phyloP scores from a whole-genome alignment of 2,329 filamentous ascomycete genomes.

The Diaporthe sp. region DNA sequence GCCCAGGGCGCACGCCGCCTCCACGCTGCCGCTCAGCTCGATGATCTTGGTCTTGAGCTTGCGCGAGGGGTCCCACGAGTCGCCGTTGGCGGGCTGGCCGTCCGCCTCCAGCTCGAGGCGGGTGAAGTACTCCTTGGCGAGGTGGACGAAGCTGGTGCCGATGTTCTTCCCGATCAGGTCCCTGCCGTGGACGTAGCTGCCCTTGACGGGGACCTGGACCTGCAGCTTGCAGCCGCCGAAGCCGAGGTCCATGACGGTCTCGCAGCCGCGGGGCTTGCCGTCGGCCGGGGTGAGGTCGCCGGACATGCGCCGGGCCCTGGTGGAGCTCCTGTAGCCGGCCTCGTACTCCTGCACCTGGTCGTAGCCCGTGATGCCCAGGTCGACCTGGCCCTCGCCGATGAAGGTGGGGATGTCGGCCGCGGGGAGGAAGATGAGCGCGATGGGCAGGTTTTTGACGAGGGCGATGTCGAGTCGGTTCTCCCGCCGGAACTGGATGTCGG shows the following conservation, averaged over 20 bases:
- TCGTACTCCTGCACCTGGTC: slow-evolving; percentile 96
- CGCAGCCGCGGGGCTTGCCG: slow-evolving; percentile 71
- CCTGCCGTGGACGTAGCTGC: slow-evolving; percentile 74
- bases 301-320: slow-evolving; percentile 62
- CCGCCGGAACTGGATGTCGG: slow-evolving; percentile 95
- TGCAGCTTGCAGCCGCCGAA: slow-evolving; percentile 95
- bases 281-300: slow-evolving; percentile 58
- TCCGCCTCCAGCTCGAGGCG: slow-evolving; percentile 74
- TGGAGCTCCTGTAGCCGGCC: slow-evolving; percentile 66
- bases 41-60: slow-evolving; percentile 89
- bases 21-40: slow-evolving; percentile 95
- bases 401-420: slow-evolving; percentile 98
- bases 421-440: slow-evolving; percentile 96
- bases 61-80: slow-evolving; percentile 48
- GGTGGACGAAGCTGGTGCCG: slow-evolving; percentile 92
- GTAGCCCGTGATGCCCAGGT: slow-evolving; percentile 92
- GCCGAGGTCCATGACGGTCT: slow-evolving; percentile 89
- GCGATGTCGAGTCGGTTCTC: slow-evolving; percentile 97
- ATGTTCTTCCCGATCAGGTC: slow-evolving; percentile 93
- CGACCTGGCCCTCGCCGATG: slow-evolving; percentile 92
- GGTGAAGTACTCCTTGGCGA: slow-evolving; percentile 87
- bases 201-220: slow-evolving; percentile 95
- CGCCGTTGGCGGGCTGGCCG: slow-evolving; percentile 51
- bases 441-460: slow-evolving; percentile 94
- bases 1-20: slow-evolving; percentile 94